Evolutionary conservation across 2,329 filamentous ascomycete genomes (phyloP), one percentile per base, ranked within the genome.

Genomic region (Clathrospora elynae): DNA sequence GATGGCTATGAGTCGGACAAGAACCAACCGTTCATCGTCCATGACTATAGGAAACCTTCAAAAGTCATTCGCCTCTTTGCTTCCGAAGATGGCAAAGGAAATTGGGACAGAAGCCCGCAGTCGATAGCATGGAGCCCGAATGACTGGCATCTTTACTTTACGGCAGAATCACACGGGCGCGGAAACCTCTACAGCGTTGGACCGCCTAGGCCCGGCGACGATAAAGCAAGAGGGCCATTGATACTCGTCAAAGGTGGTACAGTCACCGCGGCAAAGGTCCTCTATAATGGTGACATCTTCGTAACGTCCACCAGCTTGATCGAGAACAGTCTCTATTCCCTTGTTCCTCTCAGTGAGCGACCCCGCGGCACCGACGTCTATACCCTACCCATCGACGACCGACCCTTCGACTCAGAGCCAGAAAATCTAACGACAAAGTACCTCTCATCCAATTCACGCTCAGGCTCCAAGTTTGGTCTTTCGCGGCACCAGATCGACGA

Each of bases 1-100:
- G 77, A 82, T 36, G 83, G 86, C 46, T 95, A 96, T 65, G 90
- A 96, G 69, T 82, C 86, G 11, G 90, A 96, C 72, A 87, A 87
- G 67, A 79, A 85, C 30, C 79, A 84, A 30, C 73, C 90, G 3
- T 71, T 90, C 49, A 71, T 89, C 2, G 67, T 88, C 5, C 78
- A 81, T 1, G 78, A 88, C 55, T 73, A 88, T 34, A 67, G 66
- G 10, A 77, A 84, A 46, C 70, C 83, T 7, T 73, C 73, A 46
- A 78, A 79, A 45, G 28, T 46, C 6, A 75, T 82, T 49, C 82
- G 85, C 57, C 84, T 85, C 47, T 86, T 81, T 57, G 72, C 78
- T 45, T 81, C 81, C 0, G 67, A 77, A 3, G 82, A 87, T 54
- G 82, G 80, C n/a, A 76, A 80, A 47, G 85, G 85, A 1, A 74